Evolutionary conservation across 2,329 filamentous ascomycete species (phyloP), one percentile per base, ranked within the genome.

Genomic region (Aspergillus tanneri): DNA sequence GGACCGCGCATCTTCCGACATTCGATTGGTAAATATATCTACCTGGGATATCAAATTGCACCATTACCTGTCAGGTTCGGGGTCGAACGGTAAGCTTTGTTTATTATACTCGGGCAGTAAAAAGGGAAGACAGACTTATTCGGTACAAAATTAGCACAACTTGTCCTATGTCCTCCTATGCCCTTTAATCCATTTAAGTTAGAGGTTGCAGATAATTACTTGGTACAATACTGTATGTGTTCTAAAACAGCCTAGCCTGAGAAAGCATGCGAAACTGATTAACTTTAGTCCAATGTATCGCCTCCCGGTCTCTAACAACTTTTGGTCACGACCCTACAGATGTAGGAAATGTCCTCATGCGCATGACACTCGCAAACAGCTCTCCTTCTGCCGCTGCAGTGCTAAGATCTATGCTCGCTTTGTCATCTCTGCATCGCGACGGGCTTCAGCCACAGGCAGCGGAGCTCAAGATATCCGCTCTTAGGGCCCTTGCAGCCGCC

Each of bases 11-110:
- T 21, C 4, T 19, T n/a, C 34, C 2, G 6, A 19, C 4, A 12
- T 24, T 9, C 25, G 4, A 4, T 16, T 45, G 21, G 30, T 52
- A 2, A 52, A 48, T 28, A 34, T 22, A 6, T 46, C 49, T 2
- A 23, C 28, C 4, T 52, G 41, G 41, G 49, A 52, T 36, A 48
- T 52, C 5, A 24, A 52, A 30, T 23, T 52, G 37, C 49, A 52
- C 22, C 9, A 35, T 16, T 19, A 43, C 9, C 46, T 52, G 6
- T 4, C 14, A 2, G 12, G 14, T 16, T 25, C 14, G 5, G 19
- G 9, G 1, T n/a, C 40, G n/a, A 25, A 11, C 2, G 10, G 49
- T 52, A 43, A 5, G 45, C 32, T n/a, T 18, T 6, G 2, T 16
- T n/a, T n/a, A 30, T 11, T 4, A 27, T 11, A n/a, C 12, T 25